Conservation (phyloP, 2,329 filamentous ascomycete species). For the Phyllosticta citrichinensis region DNA sequence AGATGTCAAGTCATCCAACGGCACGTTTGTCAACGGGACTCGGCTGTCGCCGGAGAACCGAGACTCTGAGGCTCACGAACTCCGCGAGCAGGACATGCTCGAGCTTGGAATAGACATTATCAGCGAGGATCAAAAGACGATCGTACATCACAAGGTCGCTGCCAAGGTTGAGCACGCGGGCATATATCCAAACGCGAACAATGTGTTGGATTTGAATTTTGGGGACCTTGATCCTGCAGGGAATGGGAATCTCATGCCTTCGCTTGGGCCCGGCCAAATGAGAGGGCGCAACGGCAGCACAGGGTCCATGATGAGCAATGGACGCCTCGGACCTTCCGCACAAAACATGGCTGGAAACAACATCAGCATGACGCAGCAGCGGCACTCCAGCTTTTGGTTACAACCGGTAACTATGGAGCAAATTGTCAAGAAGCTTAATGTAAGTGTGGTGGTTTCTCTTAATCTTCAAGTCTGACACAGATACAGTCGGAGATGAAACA, state of each 20-base stretch:
- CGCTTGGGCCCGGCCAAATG: slow-evolving; percentile 47
- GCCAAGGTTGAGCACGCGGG: slow-evolving; percentile 95
- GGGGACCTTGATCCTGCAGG: slow-evolving; percentile 76
- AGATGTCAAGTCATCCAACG: slow-evolving; percentile 97
- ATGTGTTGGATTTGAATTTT: slow-evolving; percentile 80
- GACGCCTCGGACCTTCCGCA: slow-evolving; percentile 47
- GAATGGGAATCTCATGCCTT: slow-evolving; percentile 49
- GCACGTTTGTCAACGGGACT: slow-evolving; percentile 91
- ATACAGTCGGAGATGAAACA: slow-evolving; percentile 77
- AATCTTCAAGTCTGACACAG: background rate
- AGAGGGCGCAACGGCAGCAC: slow-evolving; percentile 51
- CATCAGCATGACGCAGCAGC: slow-evolving; percentile 57
- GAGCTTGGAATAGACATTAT: slow-evolving; percentile 98
- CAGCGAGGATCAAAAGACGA: slow-evolving; percentile 95
- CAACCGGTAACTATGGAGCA: slow-evolving; percentile 88
- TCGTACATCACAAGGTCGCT: slow-evolving; percentile 96
- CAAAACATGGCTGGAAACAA: slow-evolving; percentile 47
- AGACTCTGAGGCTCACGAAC: slow-evolving; percentile 89
- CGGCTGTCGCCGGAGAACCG: slow-evolving; percentile 87
- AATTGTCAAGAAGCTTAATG: slow-evolving; percentile 78
- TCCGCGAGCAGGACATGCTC: slow-evolving; percentile 82
- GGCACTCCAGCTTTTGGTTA: slow-evolving; percentile 72
- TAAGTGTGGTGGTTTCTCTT: slow-evolving; percentile 38
- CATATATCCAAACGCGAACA: slow-evolving; percentile 63
- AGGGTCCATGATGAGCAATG: slow-evolving; percentile 51